phyloP scores from a whole-genome alignment of 108 stramenopile species.

The Aurantiochytrium sp. region DNA sequence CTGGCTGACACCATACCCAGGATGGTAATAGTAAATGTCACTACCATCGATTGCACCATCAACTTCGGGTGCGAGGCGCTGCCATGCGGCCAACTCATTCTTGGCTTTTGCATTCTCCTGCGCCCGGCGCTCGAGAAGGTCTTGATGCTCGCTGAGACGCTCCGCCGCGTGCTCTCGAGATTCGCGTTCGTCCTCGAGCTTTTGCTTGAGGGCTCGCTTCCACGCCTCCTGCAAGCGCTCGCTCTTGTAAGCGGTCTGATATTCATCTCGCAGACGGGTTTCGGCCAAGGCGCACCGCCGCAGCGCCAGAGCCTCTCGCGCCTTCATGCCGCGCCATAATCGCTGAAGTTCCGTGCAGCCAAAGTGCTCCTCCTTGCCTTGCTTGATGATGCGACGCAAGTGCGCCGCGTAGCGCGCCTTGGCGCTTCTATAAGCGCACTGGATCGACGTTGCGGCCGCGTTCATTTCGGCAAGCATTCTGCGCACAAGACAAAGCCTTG shows the following conservation, averaged over 20 bases:
- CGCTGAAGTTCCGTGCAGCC: background rate
- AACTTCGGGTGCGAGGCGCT: background rate
- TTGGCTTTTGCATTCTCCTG: background rate
- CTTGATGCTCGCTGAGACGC: background rate
- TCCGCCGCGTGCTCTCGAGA: too few species aligned
- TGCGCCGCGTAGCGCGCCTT: background rate
- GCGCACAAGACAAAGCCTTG: background rate
- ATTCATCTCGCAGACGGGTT: background rate
- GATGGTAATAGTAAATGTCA: background rate
- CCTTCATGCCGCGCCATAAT: background rate
- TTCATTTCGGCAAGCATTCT: background rate
- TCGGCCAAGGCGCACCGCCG: background rate
- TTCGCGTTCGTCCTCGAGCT: background rate
- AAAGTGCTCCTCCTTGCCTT: background rate
- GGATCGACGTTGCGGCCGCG: background rate
- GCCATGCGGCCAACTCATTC: background rate
- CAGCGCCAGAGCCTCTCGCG: background rate
- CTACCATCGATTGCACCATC: background rate
- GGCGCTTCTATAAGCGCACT: background rate
- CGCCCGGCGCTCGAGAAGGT: background rate
- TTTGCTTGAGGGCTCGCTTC: background rate
- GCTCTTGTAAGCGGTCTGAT: background rate
- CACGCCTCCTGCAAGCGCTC: background rate
- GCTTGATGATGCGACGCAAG: background rate
- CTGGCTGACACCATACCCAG: background rate